Evolutionary conservation across 2,329 filamentous ascomycete species (phyloP), one percentile per base, ranked within the genome.

Genomic region (Neodidymelliopsis sp.): DNA sequence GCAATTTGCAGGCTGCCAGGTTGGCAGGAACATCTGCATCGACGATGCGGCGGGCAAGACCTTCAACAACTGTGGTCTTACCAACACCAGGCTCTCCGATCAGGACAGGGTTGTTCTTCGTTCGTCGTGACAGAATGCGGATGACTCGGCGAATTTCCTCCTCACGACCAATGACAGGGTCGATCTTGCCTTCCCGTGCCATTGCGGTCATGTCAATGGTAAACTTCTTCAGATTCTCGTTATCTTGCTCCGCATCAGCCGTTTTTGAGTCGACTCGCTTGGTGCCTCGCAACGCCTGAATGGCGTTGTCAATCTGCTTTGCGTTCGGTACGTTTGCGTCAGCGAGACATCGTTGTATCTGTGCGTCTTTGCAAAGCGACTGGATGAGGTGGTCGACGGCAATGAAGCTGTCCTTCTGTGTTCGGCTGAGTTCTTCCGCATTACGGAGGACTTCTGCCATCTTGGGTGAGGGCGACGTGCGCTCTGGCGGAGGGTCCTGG

Each of bases 51-150:
- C 92, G 90, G 22, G 94, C 94, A 50, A 99, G 82, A 65, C 94
- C 94, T 78, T 99, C 94, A 38, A 97, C 91, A 47, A 99, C 92
- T 4, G 94, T 97, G 4, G 94, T 99, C 80, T 99, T 99, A 70
- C 94, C 94, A 18, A 97, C 94, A 86, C 94, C 94, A 25, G 94
- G 93, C 71, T 97, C 92, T 78, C 94, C 94, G 59, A 99, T 97
- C 59, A 99, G 84, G 37, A 97, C 93, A 2, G 94, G 94, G 75
- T 99, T 99, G 81, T 99, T 97, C 83, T 97, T 97, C 54, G 93
- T 97, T 69, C 93, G 84, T 71, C 94, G 84, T 25, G 91, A 96
- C 55, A 97, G 79, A 57, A 97, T 97, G 49, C 93, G 87, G 60
- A 97, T 85, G 18, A 96, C 92, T 66, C 93, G 83, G 66, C 93